Percentiles rank a stretch among this genome's conserved stretches.
Conservation (phyloP, 2,329 filamentous ascomycete genomes). For the Fusarium torulosum region DNA sequence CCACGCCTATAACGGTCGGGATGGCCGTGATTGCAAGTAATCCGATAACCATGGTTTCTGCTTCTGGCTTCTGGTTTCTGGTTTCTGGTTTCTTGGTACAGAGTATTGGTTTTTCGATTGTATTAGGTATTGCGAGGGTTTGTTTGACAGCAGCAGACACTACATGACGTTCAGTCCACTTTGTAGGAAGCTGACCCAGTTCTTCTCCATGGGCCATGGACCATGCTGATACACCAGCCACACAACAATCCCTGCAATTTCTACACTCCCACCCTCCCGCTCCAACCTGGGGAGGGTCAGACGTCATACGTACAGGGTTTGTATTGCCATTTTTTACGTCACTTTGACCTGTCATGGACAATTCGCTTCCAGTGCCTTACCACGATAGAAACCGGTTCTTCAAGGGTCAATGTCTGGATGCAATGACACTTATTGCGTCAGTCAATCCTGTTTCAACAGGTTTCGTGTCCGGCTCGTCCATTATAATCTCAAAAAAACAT, state of each 20-base stretch:
- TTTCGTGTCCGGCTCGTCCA: constrained; percentile 33
- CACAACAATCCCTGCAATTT: constrained; percentile 33
- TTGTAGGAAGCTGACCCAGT: constrained; percentile 35
- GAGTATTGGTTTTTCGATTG: constrained; percentile 5
- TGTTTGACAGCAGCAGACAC: constrained; percentile 25
- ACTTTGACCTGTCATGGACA: constrained; percentile 28
- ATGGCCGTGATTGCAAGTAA: constrained; percentile 65
- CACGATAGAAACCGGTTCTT: constrained; percentile 44
- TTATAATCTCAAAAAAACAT: constrained; percentile 45
- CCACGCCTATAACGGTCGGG: constrained; percentile 68
- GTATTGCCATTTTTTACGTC: constrained; percentile 34
- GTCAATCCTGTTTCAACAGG: constrained; percentile 32
- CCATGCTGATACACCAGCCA: constrained; percentile 30
- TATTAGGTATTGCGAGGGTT: constrained; percentile 10
- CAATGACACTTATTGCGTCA: constrained; percentile 50
- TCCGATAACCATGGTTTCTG: constrained; percentile 61
- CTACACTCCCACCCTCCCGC: constrained; percentile 3
- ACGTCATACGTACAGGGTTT: constrained; percentile 35
- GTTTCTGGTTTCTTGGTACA: too few species aligned
- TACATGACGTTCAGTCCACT: constrained; percentile 44
- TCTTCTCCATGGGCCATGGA: background rate
- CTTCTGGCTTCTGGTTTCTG: too few species aligned
- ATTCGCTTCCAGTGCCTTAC: constrained; percentile 18
- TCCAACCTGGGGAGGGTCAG: background rate
- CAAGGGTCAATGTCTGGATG: constrained; percentile 4